Conservation (phyloP, 768 basidiomycete species). For the Boletus tylopilopsis region DNA sequence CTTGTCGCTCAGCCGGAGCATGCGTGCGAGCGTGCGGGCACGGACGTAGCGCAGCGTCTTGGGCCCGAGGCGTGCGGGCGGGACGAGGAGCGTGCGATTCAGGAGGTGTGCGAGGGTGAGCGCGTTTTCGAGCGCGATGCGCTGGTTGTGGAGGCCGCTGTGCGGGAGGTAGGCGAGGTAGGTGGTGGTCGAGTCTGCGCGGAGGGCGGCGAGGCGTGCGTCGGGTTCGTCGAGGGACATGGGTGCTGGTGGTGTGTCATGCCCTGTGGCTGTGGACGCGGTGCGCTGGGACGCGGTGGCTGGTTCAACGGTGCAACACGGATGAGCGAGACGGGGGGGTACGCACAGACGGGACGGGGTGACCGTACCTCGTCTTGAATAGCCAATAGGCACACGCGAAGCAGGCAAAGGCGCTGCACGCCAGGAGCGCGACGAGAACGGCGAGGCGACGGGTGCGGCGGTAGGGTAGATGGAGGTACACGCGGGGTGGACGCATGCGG, state of each 20-base stretch:
- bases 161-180: conserved; percentile 79
- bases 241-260: neutral
- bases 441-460: conserved; percentile 36
- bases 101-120: conserved; percentile 65
- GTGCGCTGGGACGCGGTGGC: conserved; percentile 19
- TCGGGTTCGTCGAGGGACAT: conserved; percentile 21
- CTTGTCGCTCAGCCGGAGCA: conserved; percentile 48
- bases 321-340: conserved; percentile 17
- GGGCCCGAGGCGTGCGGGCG: conserved; percentile 66
- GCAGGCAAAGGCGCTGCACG: conserved; percentile 46
- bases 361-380: conserved; percentile 57
- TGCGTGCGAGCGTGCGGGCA: conserved; percentile 45
- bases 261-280: neutral
- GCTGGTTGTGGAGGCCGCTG: conserved; percentile 83
- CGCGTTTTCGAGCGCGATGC: conserved; percentile 83
- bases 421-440: conserved; percentile 44
- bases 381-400: conserved; percentile 64
- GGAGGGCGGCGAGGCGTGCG: conserved; percentile 6
- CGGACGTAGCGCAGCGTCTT: conserved; percentile 58
- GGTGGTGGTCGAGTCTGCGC: conserved; percentile 29
- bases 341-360: conserved; percentile 17
- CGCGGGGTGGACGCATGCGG: conserved; percentile 46
- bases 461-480: conserved; percentile 13
- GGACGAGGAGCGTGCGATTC: conserved; percentile 75
- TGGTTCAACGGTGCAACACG: conserved; percentile 8